Conservation (phyloP, 2,329 filamentous ascomycete species). For the Beauveria rudraprayagi region DNA sequence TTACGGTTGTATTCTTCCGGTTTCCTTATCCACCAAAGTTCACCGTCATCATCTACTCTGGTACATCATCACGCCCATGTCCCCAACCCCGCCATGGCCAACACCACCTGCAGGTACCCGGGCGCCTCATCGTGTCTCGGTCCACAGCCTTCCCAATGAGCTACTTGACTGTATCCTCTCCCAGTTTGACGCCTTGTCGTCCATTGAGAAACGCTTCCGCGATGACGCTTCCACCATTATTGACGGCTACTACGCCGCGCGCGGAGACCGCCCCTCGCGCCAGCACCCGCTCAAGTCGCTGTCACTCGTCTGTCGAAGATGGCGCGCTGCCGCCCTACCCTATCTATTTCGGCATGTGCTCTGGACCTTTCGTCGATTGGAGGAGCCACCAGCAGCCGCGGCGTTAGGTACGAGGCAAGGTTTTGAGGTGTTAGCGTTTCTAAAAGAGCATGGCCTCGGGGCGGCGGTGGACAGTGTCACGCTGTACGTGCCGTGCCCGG, state of each 20-base stretch:
- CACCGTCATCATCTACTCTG: too few relatives aligned
- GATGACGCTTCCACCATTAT: constrained; percentile 37
- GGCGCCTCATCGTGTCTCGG: background rate
- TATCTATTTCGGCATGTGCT: constrained; percentile 49
- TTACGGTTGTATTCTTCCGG: too few relatives aligned
- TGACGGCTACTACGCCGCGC: constrained; percentile 30
- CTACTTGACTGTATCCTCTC: constrained; percentile 49
- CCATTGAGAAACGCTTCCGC: constrained; percentile 39
- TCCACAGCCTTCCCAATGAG: constrained; percentile 49
- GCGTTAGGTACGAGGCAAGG: background rate
- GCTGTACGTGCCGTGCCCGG: constrained; percentile 28
- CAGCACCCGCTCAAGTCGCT: constrained; percentile 42
- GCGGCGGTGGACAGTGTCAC: constrained; percentile 35
- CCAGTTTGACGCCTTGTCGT: constrained; percentile 42
- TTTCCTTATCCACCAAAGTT: too few relatives aligned
- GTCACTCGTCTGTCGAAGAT: constrained; percentile 44
- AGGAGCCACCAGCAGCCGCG: constrained; percentile 14
- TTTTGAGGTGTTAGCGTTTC: constrained; percentile 27
- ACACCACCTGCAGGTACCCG: background rate
- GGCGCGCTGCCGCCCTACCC: constrained; percentile 44
- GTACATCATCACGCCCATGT: background rate
- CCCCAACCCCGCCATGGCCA: background rate
- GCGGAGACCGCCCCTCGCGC: background rate
- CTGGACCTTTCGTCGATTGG: constrained; percentile 30
- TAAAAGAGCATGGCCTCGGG: constrained; percentile 28